Percentiles rank a stretch among this genome's conserved stretches.
Conservation (phyloP, 805 yeast species). For the Zygotorulaspora danielsina region DNA sequence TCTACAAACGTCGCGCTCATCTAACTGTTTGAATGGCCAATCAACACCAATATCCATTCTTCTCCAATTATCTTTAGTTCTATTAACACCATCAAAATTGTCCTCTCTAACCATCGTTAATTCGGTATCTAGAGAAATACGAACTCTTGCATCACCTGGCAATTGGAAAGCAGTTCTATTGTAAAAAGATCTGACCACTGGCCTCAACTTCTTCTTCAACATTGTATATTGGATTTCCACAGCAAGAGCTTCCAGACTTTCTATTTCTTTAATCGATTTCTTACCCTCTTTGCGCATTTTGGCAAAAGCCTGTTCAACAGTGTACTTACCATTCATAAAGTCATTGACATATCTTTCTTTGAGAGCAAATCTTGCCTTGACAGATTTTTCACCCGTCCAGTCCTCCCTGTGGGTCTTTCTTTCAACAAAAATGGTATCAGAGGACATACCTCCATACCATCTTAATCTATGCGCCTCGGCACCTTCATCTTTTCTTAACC, state of each 20-base stretch:
- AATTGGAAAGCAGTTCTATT: slow-evolving; percentile 98
- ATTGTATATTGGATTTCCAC: slow-evolving; percentile 89
- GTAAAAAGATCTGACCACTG: slow-evolving; percentile 93
- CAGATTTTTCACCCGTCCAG: slow-evolving; percentile 99
- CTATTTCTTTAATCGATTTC: slow-evolving; percentile 81
- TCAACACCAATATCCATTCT: slow-evolving; percentile 98
- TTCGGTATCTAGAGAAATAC: slow-evolving; percentile 96
- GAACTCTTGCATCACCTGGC: slow-evolving; percentile 98
- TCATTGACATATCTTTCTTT: slow-evolving; percentile 88
- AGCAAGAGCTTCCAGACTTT: slow-evolving; percentile 86
- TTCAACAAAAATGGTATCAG: slow-evolving; percentile 91
- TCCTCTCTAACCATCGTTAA: slow-evolving; percentile 97
- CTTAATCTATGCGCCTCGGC: slow-evolving; percentile 97
- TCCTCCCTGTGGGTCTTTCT: slow-evolving; percentile 98
- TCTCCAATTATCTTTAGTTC: slow-evolving; percentile 95
- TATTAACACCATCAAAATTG: slow-evolving; percentile 85
- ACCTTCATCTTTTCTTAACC: slow-evolving; percentile 94
- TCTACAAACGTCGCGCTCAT: slow-evolving; percentile 80
- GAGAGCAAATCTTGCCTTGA: slow-evolving; percentile 89
- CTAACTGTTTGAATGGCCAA: slow-evolving; percentile 85
- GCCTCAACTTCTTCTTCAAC: slow-evolving; percentile 77
- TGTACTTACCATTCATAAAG: slow-evolving; percentile 75
- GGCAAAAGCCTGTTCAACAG: slow-evolving; percentile 86
- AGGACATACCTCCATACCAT: slow-evolving; percentile 98
- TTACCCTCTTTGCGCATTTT: slow-evolving; percentile 91